These are phyloP conservation scores for Metarhizium album DNA, from an alignment of 2,329 filamentous ascomycete genomes.

Conservation along the genomic window DNA sequence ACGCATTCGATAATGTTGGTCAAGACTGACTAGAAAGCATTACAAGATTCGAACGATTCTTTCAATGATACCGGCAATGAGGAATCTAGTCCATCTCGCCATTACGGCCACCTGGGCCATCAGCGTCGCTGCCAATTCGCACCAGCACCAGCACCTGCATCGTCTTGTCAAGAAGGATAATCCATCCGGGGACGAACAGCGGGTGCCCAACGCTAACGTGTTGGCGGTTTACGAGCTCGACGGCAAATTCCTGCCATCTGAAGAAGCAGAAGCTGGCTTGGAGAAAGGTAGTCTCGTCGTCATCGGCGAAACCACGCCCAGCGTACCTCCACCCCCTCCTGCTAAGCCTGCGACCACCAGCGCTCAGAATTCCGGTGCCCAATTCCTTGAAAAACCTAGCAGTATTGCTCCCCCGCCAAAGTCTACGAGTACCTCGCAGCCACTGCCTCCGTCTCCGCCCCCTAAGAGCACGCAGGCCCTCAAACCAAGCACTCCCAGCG, in stretches of 20 bases:
- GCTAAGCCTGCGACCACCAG: constrained; percentile 17
- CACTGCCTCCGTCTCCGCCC: constrained; percentile 12
- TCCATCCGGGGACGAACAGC: constrained; percentile 36
- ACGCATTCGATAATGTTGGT: not conserved
- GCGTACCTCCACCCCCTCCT: constrained; percentile 24
- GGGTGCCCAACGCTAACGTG: constrained; percentile 31
- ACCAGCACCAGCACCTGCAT: constrained; percentile 50
- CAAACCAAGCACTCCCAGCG: constrained; percentile 9
- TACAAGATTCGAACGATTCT: not conserved
- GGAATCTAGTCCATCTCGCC: constrained; percentile 29
- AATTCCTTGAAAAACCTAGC: constrained; percentile 6
- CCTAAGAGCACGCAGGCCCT: constrained; percentile 13
- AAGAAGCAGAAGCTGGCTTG: constrained; percentile 62
- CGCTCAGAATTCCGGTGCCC: constrained; percentile 1
- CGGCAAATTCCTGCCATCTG: constrained; percentile 46
- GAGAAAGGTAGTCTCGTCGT: constrained; percentile 59
- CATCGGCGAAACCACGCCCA: constrained; percentile 46
- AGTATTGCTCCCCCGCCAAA: constrained; percentile 3
- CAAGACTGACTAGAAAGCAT: not conserved
- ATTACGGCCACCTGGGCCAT: constrained; percentile 42
- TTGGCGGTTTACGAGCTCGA: constrained; percentile 62
- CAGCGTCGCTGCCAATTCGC: constrained; percentile 47
- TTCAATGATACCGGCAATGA: constrained; percentile 7
- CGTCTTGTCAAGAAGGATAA: constrained; percentile 45
- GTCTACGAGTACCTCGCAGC: constrained; percentile 5